Base-by-base conservation (phyloP, 2,329 filamentous ascomycete species). In the Parafenestella ontariensis region DNA sequence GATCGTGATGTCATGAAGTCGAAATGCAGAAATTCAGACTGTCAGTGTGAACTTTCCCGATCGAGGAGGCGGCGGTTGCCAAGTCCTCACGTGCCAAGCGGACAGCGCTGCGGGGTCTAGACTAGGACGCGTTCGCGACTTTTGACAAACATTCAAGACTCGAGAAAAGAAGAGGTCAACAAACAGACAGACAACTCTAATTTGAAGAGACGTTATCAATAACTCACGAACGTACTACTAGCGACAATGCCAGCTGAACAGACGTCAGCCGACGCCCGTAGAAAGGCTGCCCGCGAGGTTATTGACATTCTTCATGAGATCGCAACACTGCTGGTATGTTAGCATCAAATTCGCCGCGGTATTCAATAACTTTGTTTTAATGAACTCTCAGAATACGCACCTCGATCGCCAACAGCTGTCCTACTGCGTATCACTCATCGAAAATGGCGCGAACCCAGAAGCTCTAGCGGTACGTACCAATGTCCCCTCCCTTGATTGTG, bases 361-460 rank as follows among this genome's bases (percentile, higher is more conserved):
- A 37, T 37, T 24, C 20, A n/a, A 17, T 33, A 26, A 31, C 29
- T 29, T n/a, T n/a, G 34, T 20, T 31, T 20, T 21, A 26, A 40
- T 39, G 15, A 26, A 46, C 45, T 15, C 36, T 17, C 56, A 98
- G 94, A 97, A 98, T 78, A 96, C 94, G 58, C 87, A 96, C 61
- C 87, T 99, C 41, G 93, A 97, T 76, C 88, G 94, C 28, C 89
- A 92, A 49, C 92, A 93, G 18, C 82, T 99, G 17, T 96, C 93
- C 3, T 91, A 97, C 59, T 99, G 95, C 77, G 94, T 98, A 56
- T 96, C 92, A 49, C 85, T 99, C 76, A 96, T 99, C 66, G 95
- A 99, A 78, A 96, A 96, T 71, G 95, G 95, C 13, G 92, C 98
- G 26, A 96, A 96, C 72, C 95, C 95, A 0, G 94, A 98, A 75